Evolutionary conservation across 768 basidiomycete species (phyloP).

Genomic region (Agrocybe chaxingu): DNA sequence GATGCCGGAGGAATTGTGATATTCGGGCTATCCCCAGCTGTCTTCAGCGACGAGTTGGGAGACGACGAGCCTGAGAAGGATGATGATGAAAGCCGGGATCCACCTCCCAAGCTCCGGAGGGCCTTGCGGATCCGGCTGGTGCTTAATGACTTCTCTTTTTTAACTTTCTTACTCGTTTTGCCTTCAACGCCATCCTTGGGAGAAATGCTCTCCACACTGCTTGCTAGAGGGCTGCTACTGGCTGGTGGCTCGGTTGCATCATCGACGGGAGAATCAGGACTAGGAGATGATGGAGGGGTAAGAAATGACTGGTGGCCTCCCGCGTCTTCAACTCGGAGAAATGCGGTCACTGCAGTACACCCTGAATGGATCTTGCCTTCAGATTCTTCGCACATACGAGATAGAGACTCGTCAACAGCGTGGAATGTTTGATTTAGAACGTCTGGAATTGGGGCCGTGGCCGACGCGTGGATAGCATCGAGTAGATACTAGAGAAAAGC

Average conservation of each 20-base stretch:
- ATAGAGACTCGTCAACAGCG: conserved; percentile 80
- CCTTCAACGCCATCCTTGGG: conserved; percentile 25
- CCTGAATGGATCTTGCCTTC: conserved; percentile 94
- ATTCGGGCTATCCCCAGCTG: conserved; percentile 23
- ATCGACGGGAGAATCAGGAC: conserved; percentile 33
- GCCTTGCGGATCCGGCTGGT: conserved; percentile 54
- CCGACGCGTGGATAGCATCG: conserved; percentile 59
- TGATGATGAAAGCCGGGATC: conserved; percentile 22
- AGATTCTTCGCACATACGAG: conserved; percentile 79
- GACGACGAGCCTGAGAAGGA: conserved; percentile 35
- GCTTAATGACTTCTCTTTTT: conserved; percentile 43
- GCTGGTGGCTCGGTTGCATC: conserved; percentile 26
- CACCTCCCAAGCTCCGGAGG: conserved; percentile 47
- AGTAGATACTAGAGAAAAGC: conserved; percentile 56
- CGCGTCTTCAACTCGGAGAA: conserved; percentile 86
- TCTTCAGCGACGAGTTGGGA: conserved; percentile 26
- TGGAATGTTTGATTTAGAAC: conserved; percentile 94
- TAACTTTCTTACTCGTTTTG: conserved; percentile 26
- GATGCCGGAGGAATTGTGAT: conserved; percentile 43
- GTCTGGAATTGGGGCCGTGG: conserved; percentile 70
- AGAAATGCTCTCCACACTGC: conserved; percentile 42
- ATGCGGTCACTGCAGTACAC: conserved; percentile 95
- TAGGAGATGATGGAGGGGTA: conserved; percentile 26
- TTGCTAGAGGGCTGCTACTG: conserved; percentile 32
- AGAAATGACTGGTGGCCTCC: conserved; percentile 73